Evolutionary conservation across 2,329 filamentous ascomycete genomes (phyloP).

Genomic region (Fusarium guadeloupense): DNA sequence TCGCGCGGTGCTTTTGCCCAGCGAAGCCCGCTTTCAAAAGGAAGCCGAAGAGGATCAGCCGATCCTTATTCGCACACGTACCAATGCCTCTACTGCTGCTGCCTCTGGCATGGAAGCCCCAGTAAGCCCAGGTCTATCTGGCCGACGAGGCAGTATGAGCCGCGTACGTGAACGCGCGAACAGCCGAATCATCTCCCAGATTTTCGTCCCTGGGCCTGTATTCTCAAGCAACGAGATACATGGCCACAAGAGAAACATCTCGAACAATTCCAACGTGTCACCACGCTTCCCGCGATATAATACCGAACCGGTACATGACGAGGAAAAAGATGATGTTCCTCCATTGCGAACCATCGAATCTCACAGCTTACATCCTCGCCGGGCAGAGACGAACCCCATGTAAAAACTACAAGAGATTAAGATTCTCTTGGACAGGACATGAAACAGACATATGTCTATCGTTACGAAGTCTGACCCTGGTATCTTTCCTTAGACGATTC

Average conservation of each 20-base stretch:
- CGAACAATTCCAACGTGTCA: constrained; percentile 43
- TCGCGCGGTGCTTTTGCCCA: constrained; percentile 67
- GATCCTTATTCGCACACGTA: constrained; percentile 50
- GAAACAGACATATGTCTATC: neutral
- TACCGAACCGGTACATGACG: constrained; percentile 42
- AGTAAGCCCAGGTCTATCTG: constrained; percentile 37
- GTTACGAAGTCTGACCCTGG: neutral
- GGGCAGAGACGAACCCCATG: constrained; percentile 41
- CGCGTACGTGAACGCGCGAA: constrained; percentile 51
- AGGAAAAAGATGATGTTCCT: constrained; percentile 42
- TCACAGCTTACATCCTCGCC: constrained; percentile 38
- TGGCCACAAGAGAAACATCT: constrained; percentile 42
- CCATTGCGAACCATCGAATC: constrained; percentile 41
- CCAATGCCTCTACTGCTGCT: constrained; percentile 47
- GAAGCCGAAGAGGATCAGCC: constrained; percentile 61
- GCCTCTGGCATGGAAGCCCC: constrained; percentile 42
- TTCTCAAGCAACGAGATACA: constrained; percentile 46
- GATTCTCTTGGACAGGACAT: neutral
- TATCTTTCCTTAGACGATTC: neutral
- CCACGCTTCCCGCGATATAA: constrained; percentile 37
- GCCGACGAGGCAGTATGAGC: constrained; percentile 51
- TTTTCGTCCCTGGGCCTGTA: constrained; percentile 60
- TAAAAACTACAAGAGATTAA: constrained; percentile 21
- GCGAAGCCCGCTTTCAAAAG: constrained; percentile 63
- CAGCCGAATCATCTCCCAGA: constrained; percentile 55